Evolutionary conservation across 495 filamentous ascomycete genomes (phyloP).

Genomic region (Durotheca rogersii): DNA sequence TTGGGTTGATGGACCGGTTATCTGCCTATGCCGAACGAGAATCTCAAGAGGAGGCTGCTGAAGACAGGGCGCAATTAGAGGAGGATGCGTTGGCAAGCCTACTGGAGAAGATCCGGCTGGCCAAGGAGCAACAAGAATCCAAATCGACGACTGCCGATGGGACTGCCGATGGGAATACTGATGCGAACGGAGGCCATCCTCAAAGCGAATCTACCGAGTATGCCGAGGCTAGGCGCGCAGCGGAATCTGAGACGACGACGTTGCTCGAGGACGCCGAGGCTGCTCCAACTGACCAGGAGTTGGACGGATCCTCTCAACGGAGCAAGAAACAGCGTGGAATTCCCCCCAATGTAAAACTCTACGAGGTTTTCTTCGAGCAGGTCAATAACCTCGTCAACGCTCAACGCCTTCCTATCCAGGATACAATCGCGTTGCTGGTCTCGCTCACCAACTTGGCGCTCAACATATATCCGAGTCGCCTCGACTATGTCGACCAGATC

Average conservation of each 20-base stretch:
- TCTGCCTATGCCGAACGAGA: conserved; percentile 90
- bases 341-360: conserved; percentile 82
- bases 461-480: conserved; percentile 87
- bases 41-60: conserved; percentile 67
- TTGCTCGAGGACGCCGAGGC: conserved; percentile 47
- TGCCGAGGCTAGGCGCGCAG: conserved; percentile 39
- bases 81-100: conserved; percentile 77
- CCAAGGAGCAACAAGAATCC: conserved; percentile 54
- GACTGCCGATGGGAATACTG: conserved; percentile 1
- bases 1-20: conserved; percentile 93
- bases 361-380: conserved; percentile 97
- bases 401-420: conserved; percentile 87
- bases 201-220: conserved; percentile 33
- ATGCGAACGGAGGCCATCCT: conserved; percentile 36
- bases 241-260: conserved; percentile 37
- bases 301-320: conserved; percentile 35
- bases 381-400: conserved; percentile 89
- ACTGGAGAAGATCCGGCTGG: conserved; percentile 72
- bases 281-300: conserved; percentile 41
- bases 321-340: conserved; percentile 65
- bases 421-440: conserved; percentile 87
- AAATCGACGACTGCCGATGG: conserved; percentile 23
- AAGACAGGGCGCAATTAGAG: conserved; percentile 73
- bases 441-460: conserved; percentile 90
- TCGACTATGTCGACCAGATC: conserved; percentile 96